A percentile compares a stretch with the other conserved stretches of the same genome.
Evolutionary conservation across 495 filamentous ascomycete genomes (phyloP).

Genomic region (Sordaria brevicollis): DNA sequence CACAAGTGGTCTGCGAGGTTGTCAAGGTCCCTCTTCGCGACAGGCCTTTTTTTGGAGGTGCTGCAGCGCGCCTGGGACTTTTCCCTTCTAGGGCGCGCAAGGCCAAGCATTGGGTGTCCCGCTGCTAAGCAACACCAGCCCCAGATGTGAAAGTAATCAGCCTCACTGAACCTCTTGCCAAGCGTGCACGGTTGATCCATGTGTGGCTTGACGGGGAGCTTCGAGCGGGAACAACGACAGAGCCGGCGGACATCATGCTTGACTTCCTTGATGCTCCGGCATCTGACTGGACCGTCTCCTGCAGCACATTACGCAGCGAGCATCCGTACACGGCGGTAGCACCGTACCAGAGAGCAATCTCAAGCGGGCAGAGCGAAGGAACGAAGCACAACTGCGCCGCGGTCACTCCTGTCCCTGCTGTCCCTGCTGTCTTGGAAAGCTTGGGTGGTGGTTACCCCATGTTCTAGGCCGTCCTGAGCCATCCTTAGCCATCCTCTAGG

Average conservation of each 20-base stretch:
- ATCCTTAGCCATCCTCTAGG: background rate
- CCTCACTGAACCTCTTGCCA: background rate
- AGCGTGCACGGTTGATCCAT: background rate
- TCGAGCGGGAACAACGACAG: background rate
- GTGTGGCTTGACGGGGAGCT: background rate
- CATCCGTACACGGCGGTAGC: background rate
- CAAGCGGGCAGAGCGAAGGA: background rate
- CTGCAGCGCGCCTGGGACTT: slow-evolving; percentile 12
- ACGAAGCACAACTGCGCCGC: too few species aligned
- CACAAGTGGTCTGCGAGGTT: background rate
- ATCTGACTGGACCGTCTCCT: background rate
- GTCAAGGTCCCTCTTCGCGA: background rate
- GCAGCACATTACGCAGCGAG: background rate
- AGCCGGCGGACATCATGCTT: background rate
- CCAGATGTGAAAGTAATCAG: background rate
- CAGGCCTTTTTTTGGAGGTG: slow-evolving; percentile 14
- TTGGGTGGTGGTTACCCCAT: background rate
- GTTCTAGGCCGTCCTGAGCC: background rate
- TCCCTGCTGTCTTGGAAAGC: background rate
- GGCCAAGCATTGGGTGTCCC: background rate
- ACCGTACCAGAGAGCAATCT: background rate
- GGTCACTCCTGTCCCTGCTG: too few species aligned
- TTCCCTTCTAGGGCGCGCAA: background rate
- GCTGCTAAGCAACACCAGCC: background rate
- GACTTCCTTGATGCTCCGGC: background rate